phyloP scores from a whole-genome alignment of 139 green algal genomes.

The Pleodorina starrii region DNA sequence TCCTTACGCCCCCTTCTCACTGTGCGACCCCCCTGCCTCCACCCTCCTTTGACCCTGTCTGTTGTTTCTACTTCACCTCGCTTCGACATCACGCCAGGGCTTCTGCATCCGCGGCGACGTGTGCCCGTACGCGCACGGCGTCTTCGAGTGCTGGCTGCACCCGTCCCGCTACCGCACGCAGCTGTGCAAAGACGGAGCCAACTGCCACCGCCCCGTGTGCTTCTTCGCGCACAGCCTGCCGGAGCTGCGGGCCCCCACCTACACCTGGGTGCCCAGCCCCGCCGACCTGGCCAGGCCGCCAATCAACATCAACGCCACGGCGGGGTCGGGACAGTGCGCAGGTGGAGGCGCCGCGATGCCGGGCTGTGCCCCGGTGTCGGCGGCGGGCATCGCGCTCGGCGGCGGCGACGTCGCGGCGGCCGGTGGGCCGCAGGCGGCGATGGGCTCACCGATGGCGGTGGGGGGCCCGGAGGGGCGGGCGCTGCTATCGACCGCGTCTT shows the following conservation, averaged over 20 bases:
- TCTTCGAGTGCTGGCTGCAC: conserved; percentile 96
- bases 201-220: conserved; percentile 85
- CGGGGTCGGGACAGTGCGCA: neutral
- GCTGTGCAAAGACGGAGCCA: conserved; percentile 88
- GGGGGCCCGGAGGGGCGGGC: neutral
- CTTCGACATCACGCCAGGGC: conserved; percentile 46
- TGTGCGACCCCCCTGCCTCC: neutral
- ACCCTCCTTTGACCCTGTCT: neutral
- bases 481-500: conserved; percentile 16
- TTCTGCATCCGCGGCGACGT: conserved; percentile 81
- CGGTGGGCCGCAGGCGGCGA: neutral
- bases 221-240: conserved; percentile 89
- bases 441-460: neutral
- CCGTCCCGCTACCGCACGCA: conserved; percentile 89
- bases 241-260: conserved; percentile 79
- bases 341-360: neutral
- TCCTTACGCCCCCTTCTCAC: neutral
- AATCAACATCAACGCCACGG: neutral
- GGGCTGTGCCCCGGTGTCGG: neutral
- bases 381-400: no score
- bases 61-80: neutral
- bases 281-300: conserved; percentile 52
- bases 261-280: conserved; percentile 66
- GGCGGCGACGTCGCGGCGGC: neutral
- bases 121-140: conserved; percentile 91